A percentile compares a stretch with the other conserved stretches of the same genome.
Conservation (phyloP, 2,329 filamentous ascomycete species). For the Pestalotiopsis sp. region DNA sequence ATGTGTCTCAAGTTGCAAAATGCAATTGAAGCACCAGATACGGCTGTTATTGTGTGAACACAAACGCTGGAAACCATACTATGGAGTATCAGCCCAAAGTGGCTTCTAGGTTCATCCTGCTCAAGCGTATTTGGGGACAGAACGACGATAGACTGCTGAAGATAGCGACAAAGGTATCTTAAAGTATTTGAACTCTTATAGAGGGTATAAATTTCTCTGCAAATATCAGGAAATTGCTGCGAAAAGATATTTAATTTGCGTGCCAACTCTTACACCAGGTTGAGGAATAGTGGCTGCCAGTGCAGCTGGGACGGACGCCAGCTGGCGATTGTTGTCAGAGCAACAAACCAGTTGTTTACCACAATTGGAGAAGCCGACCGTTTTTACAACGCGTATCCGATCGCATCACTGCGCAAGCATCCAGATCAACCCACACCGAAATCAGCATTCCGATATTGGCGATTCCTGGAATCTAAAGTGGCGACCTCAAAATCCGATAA, state of each 20-base stretch:
- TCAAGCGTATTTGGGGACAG: too few relatives aligned
- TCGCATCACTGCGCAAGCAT: background rate
- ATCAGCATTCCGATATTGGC: background rate
- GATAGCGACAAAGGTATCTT: too few relatives aligned
- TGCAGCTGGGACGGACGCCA: background rate
- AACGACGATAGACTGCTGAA: too few relatives aligned
- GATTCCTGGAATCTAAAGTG: background rate
- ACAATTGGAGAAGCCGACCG: background rate
- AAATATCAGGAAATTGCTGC: background rate
- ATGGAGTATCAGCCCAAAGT: too few relatives aligned
- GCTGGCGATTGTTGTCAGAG: conserved; percentile 14
- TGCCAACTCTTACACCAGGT: too few relatives aligned
- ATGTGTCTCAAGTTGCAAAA: too few relatives aligned
- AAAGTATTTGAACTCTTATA: background rate
- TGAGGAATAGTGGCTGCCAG: background rate
- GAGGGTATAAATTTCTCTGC: background rate
- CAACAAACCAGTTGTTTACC: conserved; percentile 9
- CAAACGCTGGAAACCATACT: too few relatives aligned
- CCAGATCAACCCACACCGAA: background rate
- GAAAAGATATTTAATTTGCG: background rate
- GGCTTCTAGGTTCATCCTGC: too few relatives aligned
- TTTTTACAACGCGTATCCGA: background rate
- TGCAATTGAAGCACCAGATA: too few relatives aligned
- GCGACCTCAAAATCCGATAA: background rate
- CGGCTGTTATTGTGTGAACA: too few relatives aligned